Evolutionary conservation across 2,329 filamentous ascomycete genomes (phyloP).

Genomic region (Sordariomycetes sp.): DNA sequence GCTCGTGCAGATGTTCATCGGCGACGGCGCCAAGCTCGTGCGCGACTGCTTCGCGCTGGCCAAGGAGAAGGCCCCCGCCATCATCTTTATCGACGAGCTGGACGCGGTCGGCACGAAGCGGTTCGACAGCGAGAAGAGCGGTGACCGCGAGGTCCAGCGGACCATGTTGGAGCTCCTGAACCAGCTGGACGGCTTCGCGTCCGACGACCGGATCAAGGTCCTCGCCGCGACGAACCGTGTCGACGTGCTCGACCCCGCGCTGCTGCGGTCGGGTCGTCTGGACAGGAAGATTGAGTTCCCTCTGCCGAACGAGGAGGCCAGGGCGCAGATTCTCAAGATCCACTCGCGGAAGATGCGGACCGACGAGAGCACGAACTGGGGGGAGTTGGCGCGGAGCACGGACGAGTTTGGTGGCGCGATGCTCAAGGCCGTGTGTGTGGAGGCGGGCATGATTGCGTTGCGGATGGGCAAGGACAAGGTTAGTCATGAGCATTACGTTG

Average conservation of each 20-base stretch:
- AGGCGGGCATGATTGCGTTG: conserved; percentile 97
- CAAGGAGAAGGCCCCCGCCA: conserved; percentile 96
- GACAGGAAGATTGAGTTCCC: conserved; percentile 98
- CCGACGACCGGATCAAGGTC: conserved; percentile 93
- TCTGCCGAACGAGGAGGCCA: conserved; percentile 91
- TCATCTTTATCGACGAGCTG: conserved; percentile 98
- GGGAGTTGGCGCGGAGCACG: conserved; percentile 86
- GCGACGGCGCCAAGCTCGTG: conserved; percentile 94
- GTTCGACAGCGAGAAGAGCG: conserved; percentile 96
- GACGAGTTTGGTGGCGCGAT: conserved; percentile 97
- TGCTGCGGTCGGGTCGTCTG: conserved; percentile 81
- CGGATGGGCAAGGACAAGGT: conserved; percentile 93
- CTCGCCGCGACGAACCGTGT: conserved; percentile 89
- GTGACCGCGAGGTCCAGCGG: conserved; percentile 93
- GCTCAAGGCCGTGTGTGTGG: conserved; percentile 96
- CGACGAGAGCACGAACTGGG: conserved; percentile 87
- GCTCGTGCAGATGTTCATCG: conserved; percentile 99
- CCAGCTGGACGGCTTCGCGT: conserved; percentile 95
- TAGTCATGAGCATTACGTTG: conserved; percentile 95
- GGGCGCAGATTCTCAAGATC: conserved; percentile 93
- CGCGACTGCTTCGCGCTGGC: conserved; percentile 94
- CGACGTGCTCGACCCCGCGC: conserved; percentile 82
- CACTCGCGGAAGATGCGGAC: conserved; percentile 98
- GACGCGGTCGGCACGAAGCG: conserved; percentile 98
- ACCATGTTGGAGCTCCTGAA: conserved; percentile 99